Base-by-base conservation (phyloP, 2,329 filamentous ascomycete species). In the Colletotrichum chlorophyti region DNA sequence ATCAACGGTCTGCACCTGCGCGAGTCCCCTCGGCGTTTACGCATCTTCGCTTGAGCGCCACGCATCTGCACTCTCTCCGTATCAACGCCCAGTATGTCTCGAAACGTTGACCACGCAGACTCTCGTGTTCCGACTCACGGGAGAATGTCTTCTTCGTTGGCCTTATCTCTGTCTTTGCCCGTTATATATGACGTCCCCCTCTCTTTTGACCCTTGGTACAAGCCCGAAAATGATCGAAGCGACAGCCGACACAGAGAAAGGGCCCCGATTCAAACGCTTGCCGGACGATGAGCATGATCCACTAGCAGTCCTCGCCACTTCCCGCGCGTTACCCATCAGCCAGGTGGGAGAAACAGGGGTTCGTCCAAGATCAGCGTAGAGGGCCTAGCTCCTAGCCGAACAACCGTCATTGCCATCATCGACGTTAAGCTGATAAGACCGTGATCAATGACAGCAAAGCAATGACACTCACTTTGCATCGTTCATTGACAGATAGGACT, bases 281-380 rank as follows among this genome's bases (percentile, higher is more conserved):
- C 37, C 29, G 51, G 19, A 49, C 31, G 37, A 45, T 42, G 35
- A n/a, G 23, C 21, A 55, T 6, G 43, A 32, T 31, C 35, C 47
- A 41, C 35, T 40, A 40, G 10, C 12, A n/a, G 9, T 21, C 21
- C 3, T 57, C 29, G 51, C 55, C 55, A 59, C 55, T 19, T 37
- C 52, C 29, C 29, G 31, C 35, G 26, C 29, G 19, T 35, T 48
- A 53, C 19, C 24, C n/a, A 32, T 34, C 11, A 11, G 19, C 17
- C 27, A 34, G 41, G 24, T 54, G 50, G 50, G 43, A 43, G 15
- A 34, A 32, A 9, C 43, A 19, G 49, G 15, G 29, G 23, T 37
- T 26, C 49, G n/a, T 14, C 45, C 43, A 32, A 45, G 51, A 59
- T 49, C 51, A 32, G 38, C 55, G 27, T 19, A 40, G 31, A 49